Percentiles rank a stretch among this genome's conserved stretches.
Conservation (phyloP, 192 early-diverging fungal species). For the Umbelopsis sp. region DNA sequence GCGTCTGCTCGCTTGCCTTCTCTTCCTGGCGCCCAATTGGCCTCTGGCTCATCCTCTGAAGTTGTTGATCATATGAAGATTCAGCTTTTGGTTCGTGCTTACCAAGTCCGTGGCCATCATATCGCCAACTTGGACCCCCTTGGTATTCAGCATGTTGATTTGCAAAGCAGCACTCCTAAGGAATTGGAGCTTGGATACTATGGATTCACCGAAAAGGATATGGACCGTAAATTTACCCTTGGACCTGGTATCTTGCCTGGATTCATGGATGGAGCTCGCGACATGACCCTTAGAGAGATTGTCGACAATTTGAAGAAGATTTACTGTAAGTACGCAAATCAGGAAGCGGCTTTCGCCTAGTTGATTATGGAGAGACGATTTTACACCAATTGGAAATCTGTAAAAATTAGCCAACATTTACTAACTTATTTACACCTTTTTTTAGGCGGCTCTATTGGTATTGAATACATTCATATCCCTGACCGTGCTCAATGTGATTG, state of each 20-base stretch:
- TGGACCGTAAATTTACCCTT: conserved; percentile 89
- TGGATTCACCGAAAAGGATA: conserved; percentile 91
- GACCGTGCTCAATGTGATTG: conserved; percentile 97
- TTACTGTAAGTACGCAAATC: conserved; percentile 70
- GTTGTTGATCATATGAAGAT: conserved; percentile 98
- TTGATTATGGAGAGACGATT: neutral
- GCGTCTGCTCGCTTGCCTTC: conserved; percentile 59
- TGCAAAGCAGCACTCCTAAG: conserved; percentile 57
- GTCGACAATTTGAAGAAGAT: conserved; percentile 77
- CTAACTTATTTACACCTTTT: neutral
- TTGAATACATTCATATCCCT: conserved; percentile 98
- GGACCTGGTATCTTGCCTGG: conserved; percentile 95
- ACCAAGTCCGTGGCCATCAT: conserved; percentile 96
- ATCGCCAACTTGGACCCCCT: conserved; percentile 96
- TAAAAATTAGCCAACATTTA: conserved; percentile 17
- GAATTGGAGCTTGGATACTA: conserved; percentile 90
- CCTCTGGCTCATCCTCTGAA: conserved; percentile 48
- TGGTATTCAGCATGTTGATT: conserved; percentile 72
- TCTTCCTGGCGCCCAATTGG: conserved; percentile 54
- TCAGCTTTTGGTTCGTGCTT: conserved; percentile 93
- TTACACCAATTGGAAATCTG: neutral
- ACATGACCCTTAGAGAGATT: conserved; percentile 91
- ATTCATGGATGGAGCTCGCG: conserved; percentile 70
- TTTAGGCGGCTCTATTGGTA: conserved; percentile 84
- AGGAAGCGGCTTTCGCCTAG: neutral